These are phyloP conservation scores for Podosphaera leucotricha DNA, from an alignment of 2,329 filamentous ascomycete genomes.

Conservation along the genomic window DNA sequence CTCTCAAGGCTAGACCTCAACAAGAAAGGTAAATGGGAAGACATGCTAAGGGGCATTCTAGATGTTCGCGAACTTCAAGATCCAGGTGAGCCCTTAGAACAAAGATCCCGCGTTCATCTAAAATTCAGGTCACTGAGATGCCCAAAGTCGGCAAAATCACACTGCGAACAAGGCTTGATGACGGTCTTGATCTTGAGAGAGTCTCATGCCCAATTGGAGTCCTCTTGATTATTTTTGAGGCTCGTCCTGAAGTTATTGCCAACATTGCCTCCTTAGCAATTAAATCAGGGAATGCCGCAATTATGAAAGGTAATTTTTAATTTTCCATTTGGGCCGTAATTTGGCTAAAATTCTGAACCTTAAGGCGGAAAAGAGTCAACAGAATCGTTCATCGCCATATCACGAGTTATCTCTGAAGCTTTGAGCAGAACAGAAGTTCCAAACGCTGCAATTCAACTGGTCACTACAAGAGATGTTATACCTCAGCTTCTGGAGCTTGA, in stretches of 20 bases:
- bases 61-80: conserved; percentile 70
- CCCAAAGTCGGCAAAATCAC: conserved; percentile 56
- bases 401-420: conserved; percentile 58
- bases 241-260: conserved; percentile 89
- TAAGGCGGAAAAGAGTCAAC: conserved; percentile 84
- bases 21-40: conserved; percentile 79
- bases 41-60: conserved; percentile 88
- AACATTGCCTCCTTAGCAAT: conserved; percentile 92
- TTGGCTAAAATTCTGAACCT: conserved; percentile 1
- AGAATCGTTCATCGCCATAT: conserved; percentile 83
- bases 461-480: conserved; percentile 79
- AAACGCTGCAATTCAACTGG: conserved; percentile 71
- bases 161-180: conserved; percentile 63
- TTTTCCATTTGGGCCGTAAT: background rate
- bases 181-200: conserved; percentile 63
- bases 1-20: conserved; percentile 73
- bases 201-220: conserved; percentile 90
- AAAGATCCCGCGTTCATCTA: background rate
- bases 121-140: background rate
- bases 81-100: conserved; percentile 33
- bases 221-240: conserved; percentile 96
- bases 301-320: conserved; percentile 47
- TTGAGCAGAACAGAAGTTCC: conserved; percentile 53
- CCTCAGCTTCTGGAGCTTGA: conserved; percentile 71
- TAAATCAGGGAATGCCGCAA: conserved; percentile 92